Percentiles rank a stretch among this genome's conserved stretches.
Evolutionary conservation across 192 early-diverging fungal species (phyloP).

Genomic region (Gonapodya prolifera): DNA sequence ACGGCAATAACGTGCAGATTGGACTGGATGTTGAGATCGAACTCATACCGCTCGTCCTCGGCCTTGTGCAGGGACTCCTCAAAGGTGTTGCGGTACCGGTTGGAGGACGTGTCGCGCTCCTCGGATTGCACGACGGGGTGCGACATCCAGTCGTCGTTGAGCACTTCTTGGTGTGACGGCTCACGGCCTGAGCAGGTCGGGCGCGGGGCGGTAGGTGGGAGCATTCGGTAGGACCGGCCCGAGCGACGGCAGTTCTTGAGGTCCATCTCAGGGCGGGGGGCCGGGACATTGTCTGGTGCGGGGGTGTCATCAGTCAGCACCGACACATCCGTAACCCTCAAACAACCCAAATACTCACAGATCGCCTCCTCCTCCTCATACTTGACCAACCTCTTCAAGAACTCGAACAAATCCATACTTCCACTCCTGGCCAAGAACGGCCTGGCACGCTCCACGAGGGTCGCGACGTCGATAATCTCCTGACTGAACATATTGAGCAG

Average conservation of each 20-base stretch:
- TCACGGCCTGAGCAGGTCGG: conserved; percentile 69
- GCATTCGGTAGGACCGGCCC: conserved; percentile 39
- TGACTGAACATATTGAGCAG: conserved; percentile 87
- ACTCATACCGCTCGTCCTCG: conserved; percentile 96
- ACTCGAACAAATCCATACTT: conserved; percentile 75
- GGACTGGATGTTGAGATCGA: conserved; percentile 93
- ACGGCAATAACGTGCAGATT: conserved; percentile 79
- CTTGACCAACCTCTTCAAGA: conserved; percentile 82
- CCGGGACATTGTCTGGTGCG: conserved; percentile 45
- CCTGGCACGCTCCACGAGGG: conserved; percentile 71
- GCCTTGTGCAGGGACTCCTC: conserved; percentile 88
- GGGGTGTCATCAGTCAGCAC: background rate
- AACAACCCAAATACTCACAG: conserved; percentile 19
- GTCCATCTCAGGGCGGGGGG: conserved; percentile 48
- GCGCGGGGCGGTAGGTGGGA: conserved; percentile 18
- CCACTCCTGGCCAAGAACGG: conserved; percentile 60
- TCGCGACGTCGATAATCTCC: conserved; percentile 75
- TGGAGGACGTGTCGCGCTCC: conserved; percentile 75
- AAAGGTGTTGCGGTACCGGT: conserved; percentile 73
- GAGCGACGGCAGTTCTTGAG: conserved; percentile 35
- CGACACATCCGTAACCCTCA: background rate
- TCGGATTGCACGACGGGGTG: conserved; percentile 88
- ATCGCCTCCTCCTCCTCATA: conserved; percentile 64
- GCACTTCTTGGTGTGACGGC: conserved; percentile 74
- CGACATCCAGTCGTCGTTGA: conserved; percentile 94